Evolutionary conservation across 2,329 filamentous ascomycete species (phyloP).

Genomic region (Fusarium sp.): DNA sequence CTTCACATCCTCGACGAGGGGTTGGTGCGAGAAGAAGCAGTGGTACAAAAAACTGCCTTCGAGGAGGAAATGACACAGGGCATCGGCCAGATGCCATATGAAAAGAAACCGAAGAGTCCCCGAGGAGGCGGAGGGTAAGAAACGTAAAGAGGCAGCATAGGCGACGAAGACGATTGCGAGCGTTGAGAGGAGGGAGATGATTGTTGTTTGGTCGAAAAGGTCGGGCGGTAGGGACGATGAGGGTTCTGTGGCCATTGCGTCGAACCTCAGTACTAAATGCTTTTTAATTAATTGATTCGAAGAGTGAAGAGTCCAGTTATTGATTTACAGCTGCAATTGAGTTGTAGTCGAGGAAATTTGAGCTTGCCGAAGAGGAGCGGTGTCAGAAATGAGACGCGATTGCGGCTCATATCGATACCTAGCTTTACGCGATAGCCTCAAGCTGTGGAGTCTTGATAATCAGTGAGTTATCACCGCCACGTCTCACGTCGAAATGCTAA

Average conservation of each 20-base stretch:
- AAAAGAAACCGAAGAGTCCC: slow-evolving; percentile 79
- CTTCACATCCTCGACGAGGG: slow-evolving; percentile 46
- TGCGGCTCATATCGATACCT: background rate
- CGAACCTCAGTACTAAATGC: too few relatives aligned
- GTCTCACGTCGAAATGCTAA: background rate
- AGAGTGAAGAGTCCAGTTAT: background rate
- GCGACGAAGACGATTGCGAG: slow-evolving; percentile 62
- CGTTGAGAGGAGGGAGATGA: slow-evolving; percentile 67
- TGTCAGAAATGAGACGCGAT: slow-evolving; percentile 5
- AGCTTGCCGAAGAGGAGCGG: slow-evolving; percentile 4
- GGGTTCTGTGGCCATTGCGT: slow-evolving; percentile 26
- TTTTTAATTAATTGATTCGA: background rate
- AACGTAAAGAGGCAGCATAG: slow-evolving; percentile 59
- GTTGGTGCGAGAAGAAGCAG: slow-evolving; percentile 79
- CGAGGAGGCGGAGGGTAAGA: slow-evolving; percentile 61
- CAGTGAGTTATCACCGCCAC: background rate
- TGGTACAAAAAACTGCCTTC: slow-evolving; percentile 94
- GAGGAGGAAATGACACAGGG: slow-evolving; percentile 88
- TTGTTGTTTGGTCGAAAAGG: slow-evolving; percentile 69
- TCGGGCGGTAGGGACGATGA: slow-evolving; percentile 59
- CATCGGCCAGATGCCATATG: slow-evolving; percentile 95
- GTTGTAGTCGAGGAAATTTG: background rate
- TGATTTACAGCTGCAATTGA: background rate
- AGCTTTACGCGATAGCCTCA: background rate
- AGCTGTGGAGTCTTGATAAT: background rate